Conservation (phyloP, 352 stramenopile genomes). For the Pythium vanterpoolii region DNA sequence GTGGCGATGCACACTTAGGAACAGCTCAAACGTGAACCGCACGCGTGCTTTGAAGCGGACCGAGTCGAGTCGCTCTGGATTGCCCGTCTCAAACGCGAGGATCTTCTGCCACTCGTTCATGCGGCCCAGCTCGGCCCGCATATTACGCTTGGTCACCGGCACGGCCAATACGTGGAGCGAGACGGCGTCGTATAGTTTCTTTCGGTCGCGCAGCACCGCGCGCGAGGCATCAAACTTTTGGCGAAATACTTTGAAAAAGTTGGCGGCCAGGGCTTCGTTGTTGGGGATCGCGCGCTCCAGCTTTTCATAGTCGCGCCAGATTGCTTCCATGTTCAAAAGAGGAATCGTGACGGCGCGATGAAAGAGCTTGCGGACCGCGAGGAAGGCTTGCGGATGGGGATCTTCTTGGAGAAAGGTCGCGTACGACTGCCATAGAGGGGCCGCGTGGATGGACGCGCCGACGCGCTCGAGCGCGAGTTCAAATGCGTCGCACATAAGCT, state of each 20-base stretch:
- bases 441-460: conserved; percentile 73
- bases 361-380: conserved; percentile 80
- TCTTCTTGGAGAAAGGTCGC: conserved; percentile 78
- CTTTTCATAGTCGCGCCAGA: conserved; percentile 88
- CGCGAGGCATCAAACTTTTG: conserved; percentile 80
- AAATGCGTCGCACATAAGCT: conserved; percentile 85
- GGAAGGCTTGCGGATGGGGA: conserved; percentile 64
- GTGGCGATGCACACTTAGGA: conserved; percentile 73
- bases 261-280: conserved; percentile 81
- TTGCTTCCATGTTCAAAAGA: conserved; percentile 71
- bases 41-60: conserved; percentile 76
- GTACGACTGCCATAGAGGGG: conserved; percentile 84
- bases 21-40: conserved; percentile 81
- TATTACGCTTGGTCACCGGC: conserved; percentile 30
- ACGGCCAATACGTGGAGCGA: conserved; percentile 72
- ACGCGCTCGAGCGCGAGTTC: conserved; percentile 81
- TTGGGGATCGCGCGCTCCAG: conserved; percentile 87
- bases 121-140: conserved; percentile 35
- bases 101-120: conserved; percentile 83
- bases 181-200: conserved; percentile 77
- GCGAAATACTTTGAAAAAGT: conserved; percentile 88
- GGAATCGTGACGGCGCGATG: conserved; percentile 78
- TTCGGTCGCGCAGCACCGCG: conserved; percentile 77
- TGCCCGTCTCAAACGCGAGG: conserved; percentile 69
- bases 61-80: conserved; percentile 79